Percentiles rank a stretch among this genome's conserved stretches.
phyloP scores from a whole-genome alignment of 768 basidiomycete species.

The Serendipita vermifera region DNA sequence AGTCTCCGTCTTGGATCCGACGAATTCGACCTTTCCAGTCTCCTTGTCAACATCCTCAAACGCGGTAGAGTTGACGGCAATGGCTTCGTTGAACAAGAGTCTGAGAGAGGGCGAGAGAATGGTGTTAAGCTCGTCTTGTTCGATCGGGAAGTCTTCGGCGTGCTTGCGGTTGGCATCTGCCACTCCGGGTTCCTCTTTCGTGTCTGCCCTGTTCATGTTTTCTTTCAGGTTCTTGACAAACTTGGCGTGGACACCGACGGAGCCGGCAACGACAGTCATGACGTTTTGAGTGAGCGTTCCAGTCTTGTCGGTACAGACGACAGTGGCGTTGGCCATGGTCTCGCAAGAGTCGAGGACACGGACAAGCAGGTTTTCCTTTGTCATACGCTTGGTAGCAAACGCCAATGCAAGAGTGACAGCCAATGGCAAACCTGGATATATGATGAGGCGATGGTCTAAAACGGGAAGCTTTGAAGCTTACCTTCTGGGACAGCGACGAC shows the following conservation, averaged over 20 bases:
- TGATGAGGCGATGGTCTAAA: slow-evolving; percentile 7
- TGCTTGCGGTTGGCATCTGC: slow-evolving; percentile 30
- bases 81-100: slow-evolving; percentile 66
- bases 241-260: slow-evolving; percentile 86
- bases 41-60: slow-evolving; percentile 69
- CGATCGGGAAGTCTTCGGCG: slow-evolving; percentile 71
- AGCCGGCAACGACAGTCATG: slow-evolving; percentile 95
- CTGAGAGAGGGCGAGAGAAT: slow-evolving; percentile 48
- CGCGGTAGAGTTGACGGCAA: slow-evolving; percentile 88
- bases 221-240: slow-evolving; percentile 71
- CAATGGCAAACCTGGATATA: slow-evolving; percentile 60
- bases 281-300: slow-evolving; percentile 91
- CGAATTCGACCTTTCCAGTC: slow-evolving; percentile 46
- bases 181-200: slow-evolving; percentile 36
- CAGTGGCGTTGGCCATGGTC: slow-evolving; percentile 96
- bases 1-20: slow-evolving; percentile 93
- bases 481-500: slow-evolving; percentile 85
- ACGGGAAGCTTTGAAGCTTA: slow-evolving; percentile 16
- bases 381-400: slow-evolving; percentile 98
- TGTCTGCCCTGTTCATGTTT: slow-evolving; percentile 60
- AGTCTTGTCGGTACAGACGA: slow-evolving; percentile 92
- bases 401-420: slow-evolving; percentile 94
- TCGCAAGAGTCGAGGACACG: slow-evolving; percentile 94
- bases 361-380: slow-evolving; percentile 84
- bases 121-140: slow-evolving; percentile 54